A percentile compares a stretch with the other conserved stretches of the same genome.
Conservation (phyloP, 164 flowering plant genomes). For the Stephania yunnanensis region DNA sequence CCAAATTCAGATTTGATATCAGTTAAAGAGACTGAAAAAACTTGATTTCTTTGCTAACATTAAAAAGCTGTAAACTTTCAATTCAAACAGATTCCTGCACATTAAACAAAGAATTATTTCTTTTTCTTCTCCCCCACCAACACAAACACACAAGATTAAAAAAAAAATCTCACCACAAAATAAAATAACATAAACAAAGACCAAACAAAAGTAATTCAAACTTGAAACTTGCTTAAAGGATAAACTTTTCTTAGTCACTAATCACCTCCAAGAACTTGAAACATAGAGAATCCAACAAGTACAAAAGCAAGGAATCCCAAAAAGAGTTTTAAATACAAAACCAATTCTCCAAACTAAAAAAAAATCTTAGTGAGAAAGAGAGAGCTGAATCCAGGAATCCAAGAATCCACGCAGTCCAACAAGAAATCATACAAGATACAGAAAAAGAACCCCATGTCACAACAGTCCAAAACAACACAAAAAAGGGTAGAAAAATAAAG, state of each 20-base stretch:
- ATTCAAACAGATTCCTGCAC: no score
- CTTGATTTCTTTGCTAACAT: no score
- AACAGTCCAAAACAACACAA: constrained; percentile 18
- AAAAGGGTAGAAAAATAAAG: constrained; percentile 11
- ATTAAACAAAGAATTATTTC: no score
- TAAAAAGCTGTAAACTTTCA: no score
- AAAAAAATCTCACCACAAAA: neutral
- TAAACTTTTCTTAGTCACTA: neutral
- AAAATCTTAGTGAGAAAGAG: constrained; percentile 4
- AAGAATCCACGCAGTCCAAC: constrained; percentile 19
- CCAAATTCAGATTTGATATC: no score
- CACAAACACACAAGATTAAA: neutral
- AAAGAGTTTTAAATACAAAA: constrained; percentile 1
- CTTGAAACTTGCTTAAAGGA: neutral
- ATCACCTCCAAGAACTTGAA: neutral
- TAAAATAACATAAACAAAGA: neutral
- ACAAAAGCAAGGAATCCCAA: neutral
- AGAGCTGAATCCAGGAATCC: constrained; percentile 16
- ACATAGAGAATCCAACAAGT: neutral
- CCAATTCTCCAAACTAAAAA: neutral
- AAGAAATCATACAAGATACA: constrained; percentile 24
- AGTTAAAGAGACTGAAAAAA: no score
- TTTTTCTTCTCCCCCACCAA: no score
- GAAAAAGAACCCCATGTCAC: constrained; percentile 19
- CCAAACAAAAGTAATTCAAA: constrained; percentile 1